Base-by-base conservation (phyloP, 108 stramenopile genomes). In the Ochromonas danica region DNA sequence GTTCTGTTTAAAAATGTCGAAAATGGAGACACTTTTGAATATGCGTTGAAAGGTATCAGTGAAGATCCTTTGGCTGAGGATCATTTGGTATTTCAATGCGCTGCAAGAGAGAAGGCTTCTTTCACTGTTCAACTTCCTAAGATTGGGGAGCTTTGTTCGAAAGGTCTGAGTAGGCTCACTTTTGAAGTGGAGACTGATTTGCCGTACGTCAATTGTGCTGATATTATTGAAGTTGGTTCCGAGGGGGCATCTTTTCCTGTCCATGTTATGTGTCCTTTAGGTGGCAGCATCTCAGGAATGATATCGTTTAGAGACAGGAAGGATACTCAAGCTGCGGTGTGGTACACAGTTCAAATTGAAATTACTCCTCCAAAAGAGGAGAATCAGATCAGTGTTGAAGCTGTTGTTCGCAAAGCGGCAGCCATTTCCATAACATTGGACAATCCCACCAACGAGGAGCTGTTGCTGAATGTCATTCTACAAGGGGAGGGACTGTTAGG, bases 401-500 rank as follows among this genome's bases (percentile, higher is more conserved):
- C 86, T 0, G 61, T 71, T 3, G 85, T 86, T 31, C 83, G 88
- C 3, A 80, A 80, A 79, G 89, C 82, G 0, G 80, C 45, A 31
- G 78, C 80, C 39, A 88, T 88, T 39, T 81, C 80, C 42, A 87
- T 90, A 31, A 71, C 75, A 0, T 51, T 90, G n/a, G 39, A 63
- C 42, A 90, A 90, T 61, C 89, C 89, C 1, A 78, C 85, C 0
- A 77, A 87, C 43, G 77, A 84, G 22, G 70, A 78, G 36, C 82
- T 89, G 1, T 61, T 40, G 42, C 88, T 90, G 78, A 65, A 88
- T 0, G 88, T 88, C 14, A 36, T 6, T 17, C 25, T 83, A 3
- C 39, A 84, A 78, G 88, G 89, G 25, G 87, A 84, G 27, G 87
- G 88, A 0, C 71, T 89, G 17, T 6, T 85, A n/a, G 89, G 89